Percentiles rank a stretch among this genome's conserved stretches.
Evolutionary conservation across 352 stramenopile genomes (phyloP).

Genomic region (Pilasporangium apinafurcum): DNA sequence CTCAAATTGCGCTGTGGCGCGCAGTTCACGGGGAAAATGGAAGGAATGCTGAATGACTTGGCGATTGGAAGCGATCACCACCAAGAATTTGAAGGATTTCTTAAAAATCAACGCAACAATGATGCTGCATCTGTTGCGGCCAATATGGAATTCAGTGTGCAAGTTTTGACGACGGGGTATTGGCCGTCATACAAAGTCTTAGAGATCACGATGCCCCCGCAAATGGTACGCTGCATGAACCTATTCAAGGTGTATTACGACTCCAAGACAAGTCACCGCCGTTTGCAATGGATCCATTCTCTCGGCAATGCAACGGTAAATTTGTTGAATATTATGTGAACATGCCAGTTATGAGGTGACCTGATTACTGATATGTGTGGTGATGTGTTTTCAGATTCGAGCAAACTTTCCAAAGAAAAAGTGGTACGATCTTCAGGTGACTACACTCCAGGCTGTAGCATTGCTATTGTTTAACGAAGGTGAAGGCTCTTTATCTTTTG

Average conservation of each 20-base stretch:
- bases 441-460: constrained; percentile 95
- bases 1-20: constrained; percentile 98
- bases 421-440: constrained; percentile 97
- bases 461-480: constrained; percentile 94
- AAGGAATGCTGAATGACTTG: constrained; percentile 99
- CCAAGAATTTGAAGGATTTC: constrained; percentile 93
- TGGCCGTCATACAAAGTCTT: constrained; percentile 98
- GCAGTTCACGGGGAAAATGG: constrained; percentile 99
- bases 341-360: neutral
- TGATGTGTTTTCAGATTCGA: constrained; percentile 28
- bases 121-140: constrained; percentile 23
- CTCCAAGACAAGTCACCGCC: constrained; percentile 91
- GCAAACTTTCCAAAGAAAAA: constrained; percentile 85
- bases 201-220: constrained; percentile 92
- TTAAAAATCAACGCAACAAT: constrained; percentile 82
- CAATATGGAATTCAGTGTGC: constrained; percentile 94
- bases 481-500: constrained; percentile 83
- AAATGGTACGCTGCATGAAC: constrained; percentile 94
- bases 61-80: constrained; percentile 96
- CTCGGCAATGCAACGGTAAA: constrained; percentile 94
- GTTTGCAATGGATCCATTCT: constrained; percentile 95
- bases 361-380: neutral
- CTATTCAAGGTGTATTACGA: constrained; percentile 96
- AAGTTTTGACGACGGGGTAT: constrained; percentile 98
- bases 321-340: neutral